Conservation (phyloP, 495 filamentous ascomycete genomes). For the Aspergillus heteromorphus region DNA sequence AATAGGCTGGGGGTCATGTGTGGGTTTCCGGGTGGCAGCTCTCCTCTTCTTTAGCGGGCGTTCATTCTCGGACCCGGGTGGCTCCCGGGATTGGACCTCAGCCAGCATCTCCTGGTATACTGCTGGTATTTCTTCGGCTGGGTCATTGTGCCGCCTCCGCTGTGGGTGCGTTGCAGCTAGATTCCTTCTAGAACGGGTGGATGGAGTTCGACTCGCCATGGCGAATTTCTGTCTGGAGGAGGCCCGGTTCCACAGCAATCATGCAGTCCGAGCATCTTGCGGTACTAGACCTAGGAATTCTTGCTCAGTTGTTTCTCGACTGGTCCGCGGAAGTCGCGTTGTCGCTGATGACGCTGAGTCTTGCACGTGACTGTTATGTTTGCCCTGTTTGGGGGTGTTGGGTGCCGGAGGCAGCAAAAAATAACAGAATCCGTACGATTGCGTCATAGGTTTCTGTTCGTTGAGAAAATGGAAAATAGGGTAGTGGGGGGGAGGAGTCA, state of each 20-base stretch:
- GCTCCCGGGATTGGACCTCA: slow-evolving; percentile 49
- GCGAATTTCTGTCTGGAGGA: background rate
- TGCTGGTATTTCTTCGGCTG: slow-evolving; percentile 38
- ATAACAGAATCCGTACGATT: too few species aligned
- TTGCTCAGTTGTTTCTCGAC: background rate
- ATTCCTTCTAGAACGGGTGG: slow-evolving; percentile 14
- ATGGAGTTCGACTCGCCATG: slow-evolving; percentile 21
- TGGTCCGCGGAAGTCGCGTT: too few species aligned
- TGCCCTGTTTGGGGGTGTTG: too few species aligned
- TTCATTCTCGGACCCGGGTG: slow-evolving; percentile 25
- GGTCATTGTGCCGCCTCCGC: slow-evolving; percentile 5
- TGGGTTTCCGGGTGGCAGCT: background rate
- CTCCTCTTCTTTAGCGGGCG: slow-evolving; percentile 34
- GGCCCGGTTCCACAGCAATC: background rate
- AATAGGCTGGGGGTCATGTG: slow-evolving; percentile 1
- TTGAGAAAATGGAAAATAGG: too few species aligned
- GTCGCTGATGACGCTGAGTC: too few species aligned
- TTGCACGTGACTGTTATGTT: too few species aligned
- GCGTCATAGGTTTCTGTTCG: too few species aligned
- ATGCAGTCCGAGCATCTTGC: background rate
- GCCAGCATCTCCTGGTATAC: slow-evolving; percentile 65
- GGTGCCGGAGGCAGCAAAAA: too few species aligned
- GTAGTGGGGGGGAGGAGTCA: too few species aligned
- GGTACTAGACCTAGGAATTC: background rate
- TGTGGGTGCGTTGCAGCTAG: slow-evolving; percentile 11